Base-by-base conservation (phyloP, 768 basidiomycete species). In the Kwoniella sp. region DNA sequence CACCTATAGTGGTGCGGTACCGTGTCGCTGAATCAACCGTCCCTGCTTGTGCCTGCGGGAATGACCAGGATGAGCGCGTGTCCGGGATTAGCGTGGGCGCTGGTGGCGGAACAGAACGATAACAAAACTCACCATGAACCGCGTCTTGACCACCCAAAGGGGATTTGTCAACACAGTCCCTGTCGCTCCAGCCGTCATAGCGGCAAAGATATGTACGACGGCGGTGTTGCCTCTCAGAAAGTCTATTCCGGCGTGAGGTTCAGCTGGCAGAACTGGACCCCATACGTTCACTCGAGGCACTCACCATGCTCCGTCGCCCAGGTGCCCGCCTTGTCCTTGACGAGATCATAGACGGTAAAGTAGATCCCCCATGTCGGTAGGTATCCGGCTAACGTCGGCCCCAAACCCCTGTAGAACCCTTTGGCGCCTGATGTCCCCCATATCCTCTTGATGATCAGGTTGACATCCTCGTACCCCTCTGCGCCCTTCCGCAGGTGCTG, bases 331-430 rank as follows among this genome's bases (percentile, higher is more conserved):
- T 79, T 76, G 12, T 81, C 81, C 79, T 98, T 98, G 76, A 96
- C 87, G 53, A 87, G 84, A 76, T 99, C 95, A 76, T 98, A 98
- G 22, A 98, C 89, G 19, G 90, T 84, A 74, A 98, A 98, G 74
- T 96, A 98, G 63, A 98, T 98, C 22, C 91, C 95, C 95, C 92
- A 98, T 2, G 93, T 98, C 19, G 95, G 95, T 33, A 98, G 82
- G 76, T 99, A 98, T 12, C 95, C 95, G 7, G 92, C 80, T 50
- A 99, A 81, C 17, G 95, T 99, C 12, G 95, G 95, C 17, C 93
- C 92, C 17, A 99, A 80, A n/a, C 95, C 95, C 34, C 95, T 83
- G 76, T 99, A 99, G 56, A 96, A 78, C 12, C 95, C 95, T 49
- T 86, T 83, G 45, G 95, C 59, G 12, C 95, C 95, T 53, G 87